Percentiles rank a stretch among this genome's conserved stretches.
Evolutionary conservation across 2,329 filamentous ascomycete species (phyloP).

Genomic region (Aspergillus sp.): DNA sequence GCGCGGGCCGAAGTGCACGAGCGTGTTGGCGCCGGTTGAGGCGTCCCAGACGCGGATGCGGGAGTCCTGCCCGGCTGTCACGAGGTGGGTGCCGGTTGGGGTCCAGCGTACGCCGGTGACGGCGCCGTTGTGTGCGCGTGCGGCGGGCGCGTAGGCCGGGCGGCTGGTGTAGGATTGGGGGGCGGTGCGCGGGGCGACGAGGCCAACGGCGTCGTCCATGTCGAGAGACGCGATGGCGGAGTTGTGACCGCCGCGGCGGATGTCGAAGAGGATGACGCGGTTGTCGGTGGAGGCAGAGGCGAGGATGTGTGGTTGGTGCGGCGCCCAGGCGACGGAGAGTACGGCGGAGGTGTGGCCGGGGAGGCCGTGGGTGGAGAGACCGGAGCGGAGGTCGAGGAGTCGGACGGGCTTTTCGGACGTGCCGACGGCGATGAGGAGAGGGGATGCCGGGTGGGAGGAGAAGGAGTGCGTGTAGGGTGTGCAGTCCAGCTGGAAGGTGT

Average conservation of each 20-base stretch:
- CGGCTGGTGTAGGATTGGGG: conserved; percentile 28
- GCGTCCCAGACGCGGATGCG: conserved; percentile 86
- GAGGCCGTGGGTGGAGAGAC: conserved; percentile 70
- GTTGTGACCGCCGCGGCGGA: conserved; percentile 67
- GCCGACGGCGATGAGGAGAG: conserved; percentile 79
- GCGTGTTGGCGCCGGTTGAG: conserved; percentile 75
- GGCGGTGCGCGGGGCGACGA: conserved; percentile 45
- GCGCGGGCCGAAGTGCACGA: conserved; percentile 81
- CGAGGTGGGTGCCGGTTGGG: conserved; percentile 70
- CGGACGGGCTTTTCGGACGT: conserved; percentile 83
- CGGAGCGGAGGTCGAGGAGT: conserved; percentile 81
- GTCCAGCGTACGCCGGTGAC: conserved; percentile 88
- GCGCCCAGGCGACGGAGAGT: conserved; percentile 76
- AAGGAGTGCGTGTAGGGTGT: conserved; percentile 65
- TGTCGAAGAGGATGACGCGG: conserved; percentile 80
- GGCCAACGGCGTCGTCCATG: conserved; percentile 76
- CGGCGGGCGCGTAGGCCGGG: conserved; percentile 45
- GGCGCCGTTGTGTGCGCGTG: conserved; percentile 71
- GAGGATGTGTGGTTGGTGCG: conserved; percentile 73
- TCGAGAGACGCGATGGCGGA: conserved; percentile 76
- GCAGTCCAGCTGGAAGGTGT: conserved; percentile 47
- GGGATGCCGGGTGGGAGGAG: conserved; percentile 65
- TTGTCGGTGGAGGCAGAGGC: conserved; percentile 85
- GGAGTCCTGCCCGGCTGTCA: conserved; percentile 80
- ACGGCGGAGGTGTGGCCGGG: conserved; percentile 67